These are phyloP conservation scores for Pseudopyrenochaeta lycopersici DNA, from an alignment of 2,329 filamentous ascomycete species.

Conservation along the genomic window DNA sequence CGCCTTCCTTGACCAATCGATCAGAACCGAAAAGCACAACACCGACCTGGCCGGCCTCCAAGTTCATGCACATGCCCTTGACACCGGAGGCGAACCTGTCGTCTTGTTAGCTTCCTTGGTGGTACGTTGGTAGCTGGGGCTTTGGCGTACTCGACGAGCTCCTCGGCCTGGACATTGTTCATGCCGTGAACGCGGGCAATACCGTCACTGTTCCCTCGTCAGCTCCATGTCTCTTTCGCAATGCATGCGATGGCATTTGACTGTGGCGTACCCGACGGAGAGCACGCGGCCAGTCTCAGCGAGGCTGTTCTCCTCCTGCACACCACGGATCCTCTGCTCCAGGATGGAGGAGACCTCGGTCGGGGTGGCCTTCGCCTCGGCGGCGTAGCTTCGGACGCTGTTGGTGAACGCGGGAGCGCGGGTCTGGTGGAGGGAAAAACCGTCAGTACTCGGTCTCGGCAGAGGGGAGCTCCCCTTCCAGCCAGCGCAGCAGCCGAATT, in stretches of 20 bases:
- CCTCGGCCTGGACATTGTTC: conserved; percentile 99
- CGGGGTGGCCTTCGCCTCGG: conserved; percentile 92
- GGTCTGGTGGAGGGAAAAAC: conserved; percentile 69
- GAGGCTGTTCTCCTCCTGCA: conserved; percentile 94
- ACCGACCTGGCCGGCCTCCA: conserved; percentile 99
- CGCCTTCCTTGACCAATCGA: conserved; percentile 99
- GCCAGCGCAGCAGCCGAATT: conserved; percentile 52
- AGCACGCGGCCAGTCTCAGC: conserved; percentile 99
- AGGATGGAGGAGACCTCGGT: conserved; percentile 99
- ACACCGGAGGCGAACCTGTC: conserved; percentile 96
- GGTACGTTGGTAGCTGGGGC: conserved; percentile 12
- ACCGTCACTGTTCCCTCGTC: conserved; percentile 81
- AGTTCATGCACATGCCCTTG: conserved; percentile 99
- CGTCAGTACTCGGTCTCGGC: conserved; percentile 55
- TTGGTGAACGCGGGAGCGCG: conserved; percentile 84
- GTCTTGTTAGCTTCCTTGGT: conserved; percentile 37
- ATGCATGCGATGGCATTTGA: conserved; percentile 38
- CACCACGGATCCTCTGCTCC: conserved; percentile 98
- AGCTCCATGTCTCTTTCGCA: conserved; percentile 35
- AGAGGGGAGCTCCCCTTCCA: conserved; percentile 42
- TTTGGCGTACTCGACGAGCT: conserved; percentile 96
- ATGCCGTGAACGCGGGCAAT: conserved; percentile 99
- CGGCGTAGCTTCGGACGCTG: conserved; percentile 84
- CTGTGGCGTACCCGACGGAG: conserved; percentile 88
- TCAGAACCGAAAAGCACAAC: conserved; percentile 99